These are phyloP conservation scores for Stagonosporopsis chrysanthemi DNA, from an alignment of 2,329 filamentous ascomycete species.

Conservation along the genomic window DNA sequence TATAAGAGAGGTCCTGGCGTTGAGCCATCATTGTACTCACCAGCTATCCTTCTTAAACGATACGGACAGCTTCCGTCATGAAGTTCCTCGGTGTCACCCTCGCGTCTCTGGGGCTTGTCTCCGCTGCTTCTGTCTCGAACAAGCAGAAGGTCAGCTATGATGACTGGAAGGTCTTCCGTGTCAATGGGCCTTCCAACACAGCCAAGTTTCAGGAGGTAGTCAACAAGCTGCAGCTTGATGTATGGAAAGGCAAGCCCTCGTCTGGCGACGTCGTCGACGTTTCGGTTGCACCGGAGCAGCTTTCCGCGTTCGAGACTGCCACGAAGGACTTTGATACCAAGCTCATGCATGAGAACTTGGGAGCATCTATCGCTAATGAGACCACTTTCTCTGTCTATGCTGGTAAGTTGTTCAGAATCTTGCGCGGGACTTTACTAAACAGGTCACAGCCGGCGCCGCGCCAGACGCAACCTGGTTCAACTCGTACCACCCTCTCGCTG, in stretches of 20 bases:
- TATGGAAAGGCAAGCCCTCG: constrained; percentile 46
- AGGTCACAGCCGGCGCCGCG: constrained; percentile 32
- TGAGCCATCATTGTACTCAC: constrained; percentile 15
- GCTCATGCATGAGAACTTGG: constrained; percentile 50
- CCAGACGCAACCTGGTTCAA: constrained; percentile 48
- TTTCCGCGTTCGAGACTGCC: constrained; percentile 39
- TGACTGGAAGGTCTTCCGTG: constrained; percentile 48
- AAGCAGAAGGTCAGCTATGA: constrained; percentile 44
- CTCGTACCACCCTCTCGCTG: constrained; percentile 47
- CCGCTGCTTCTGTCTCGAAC: constrained; percentile 41
- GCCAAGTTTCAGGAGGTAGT: constrained; percentile 40
- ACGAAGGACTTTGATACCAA: constrained; percentile 37
- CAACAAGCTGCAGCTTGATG: constrained; percentile 40
- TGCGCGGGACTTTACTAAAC: constrained; percentile 27
- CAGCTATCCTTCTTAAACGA: constrained; percentile 11
- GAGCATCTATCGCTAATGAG: constrained; percentile 45
- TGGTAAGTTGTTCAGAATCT: constrained; percentile 25
- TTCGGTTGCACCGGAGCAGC: constrained; percentile 43
- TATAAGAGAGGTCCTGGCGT: constrained; percentile 5
- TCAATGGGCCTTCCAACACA: constrained; percentile 41
- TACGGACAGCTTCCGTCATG: constrained; percentile 28
- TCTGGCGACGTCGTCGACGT: constrained; percentile 47
- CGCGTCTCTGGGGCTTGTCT: constrained; percentile 43
- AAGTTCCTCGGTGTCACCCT: constrained; percentile 41
- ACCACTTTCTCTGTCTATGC: constrained; percentile 41